A percentile compares a stretch with the other conserved stretches of the same genome.
These are phyloP conservation scores for Prinsepia uniflora DNA, from an alignment of 306 rosid species.

Conservation along the genomic window DNA sequence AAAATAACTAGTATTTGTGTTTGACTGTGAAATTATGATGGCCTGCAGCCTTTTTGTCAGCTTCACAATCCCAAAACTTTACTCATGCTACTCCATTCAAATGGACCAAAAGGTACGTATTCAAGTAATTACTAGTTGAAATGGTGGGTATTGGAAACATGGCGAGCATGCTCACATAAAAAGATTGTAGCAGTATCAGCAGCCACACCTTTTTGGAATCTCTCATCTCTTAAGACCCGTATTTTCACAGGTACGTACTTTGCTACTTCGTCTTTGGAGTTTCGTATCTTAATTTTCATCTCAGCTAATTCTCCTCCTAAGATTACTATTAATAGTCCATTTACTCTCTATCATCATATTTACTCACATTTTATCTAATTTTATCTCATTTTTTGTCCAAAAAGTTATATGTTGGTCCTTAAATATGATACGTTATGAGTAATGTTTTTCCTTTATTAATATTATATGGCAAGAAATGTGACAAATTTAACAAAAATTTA, in stretches of 20 bases:
- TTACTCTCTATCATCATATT: too few species aligned
- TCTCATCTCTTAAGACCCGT: slow-evolving; percentile 61
- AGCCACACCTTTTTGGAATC: slow-evolving; percentile 70
- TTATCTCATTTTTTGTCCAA: too few species aligned
- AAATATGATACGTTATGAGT: too few species aligned
- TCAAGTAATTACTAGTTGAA: slow-evolving; percentile 6
- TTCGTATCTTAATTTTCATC: too few species aligned
- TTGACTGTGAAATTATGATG: neutral
- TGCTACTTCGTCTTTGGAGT: neutral
- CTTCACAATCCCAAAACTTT: slow-evolving; percentile 77
- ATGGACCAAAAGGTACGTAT: slow-evolving; percentile 50
- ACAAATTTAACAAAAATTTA: too few species aligned
- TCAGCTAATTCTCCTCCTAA: too few species aligned
- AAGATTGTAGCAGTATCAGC: slow-evolving; percentile 52
- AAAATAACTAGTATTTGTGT: too few species aligned
- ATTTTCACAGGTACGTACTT: slow-evolving; percentile 57
- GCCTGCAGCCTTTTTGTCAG: slow-evolving; percentile 63
- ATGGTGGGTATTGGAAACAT: slow-evolving; percentile 54
- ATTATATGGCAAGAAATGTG: too few species aligned
- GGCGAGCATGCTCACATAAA: slow-evolving; percentile 81
- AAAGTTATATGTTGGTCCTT: too few species aligned
- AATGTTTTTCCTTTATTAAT: too few species aligned
- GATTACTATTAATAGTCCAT: too few species aligned
- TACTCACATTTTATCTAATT: too few species aligned
- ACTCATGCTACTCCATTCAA: slow-evolving; percentile 56